A percentile compares a stretch with the other conserved stretches of the same genome.
Evolutionary conservation across 768 basidiomycete species (phyloP).

Genomic region (Mycena metata): DNA sequence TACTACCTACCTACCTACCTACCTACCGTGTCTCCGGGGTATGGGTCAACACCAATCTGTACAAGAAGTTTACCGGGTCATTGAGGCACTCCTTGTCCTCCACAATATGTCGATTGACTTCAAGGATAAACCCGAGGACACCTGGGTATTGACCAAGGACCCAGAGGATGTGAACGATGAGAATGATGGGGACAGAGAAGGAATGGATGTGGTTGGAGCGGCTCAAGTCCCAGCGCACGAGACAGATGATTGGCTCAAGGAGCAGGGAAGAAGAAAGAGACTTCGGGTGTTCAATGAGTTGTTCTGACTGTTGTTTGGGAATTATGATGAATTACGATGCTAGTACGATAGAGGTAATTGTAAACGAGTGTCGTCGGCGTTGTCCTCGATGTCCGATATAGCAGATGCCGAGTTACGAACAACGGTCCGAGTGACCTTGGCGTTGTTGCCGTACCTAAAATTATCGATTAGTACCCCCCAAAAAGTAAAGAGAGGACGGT

Average conservation of each 20-base stretch:
- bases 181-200: neutral
- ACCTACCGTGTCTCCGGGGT: too few relatives aligned
- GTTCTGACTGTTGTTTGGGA: slow-evolving; percentile 2
- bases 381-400: slow-evolving; percentile 1
- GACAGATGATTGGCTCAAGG: slow-evolving; percentile 10
- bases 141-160: slow-evolving; percentile 12
- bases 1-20: too few relatives aligned
- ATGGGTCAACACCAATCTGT: too few relatives aligned
- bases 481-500: slow-evolving; percentile 10
- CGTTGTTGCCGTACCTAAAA: neutral
- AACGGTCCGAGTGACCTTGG: neutral
- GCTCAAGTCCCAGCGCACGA: slow-evolving; percentile 6
- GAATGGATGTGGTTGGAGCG: slow-evolving; percentile 6
- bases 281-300: slow-evolving; percentile 1
- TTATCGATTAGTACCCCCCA: neutral
- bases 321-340: neutral
- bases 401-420: slow-evolving; percentile 5
- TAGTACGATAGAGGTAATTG: neutral
- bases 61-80: slow-evolving; percentile 36
- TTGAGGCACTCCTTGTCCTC: slow-evolving; percentile 42
- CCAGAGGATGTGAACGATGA: neutral
- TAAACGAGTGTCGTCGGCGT: neutral
- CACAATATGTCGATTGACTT: slow-evolving; percentile 44
- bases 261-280: slow-evolving; percentile 10
- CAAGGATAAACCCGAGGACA: slow-evolving; percentile 35